Evolutionary conservation across 2,329 filamentous ascomycete genomes (phyloP).

Genomic region (Talaromyces verruculosus): DNA sequence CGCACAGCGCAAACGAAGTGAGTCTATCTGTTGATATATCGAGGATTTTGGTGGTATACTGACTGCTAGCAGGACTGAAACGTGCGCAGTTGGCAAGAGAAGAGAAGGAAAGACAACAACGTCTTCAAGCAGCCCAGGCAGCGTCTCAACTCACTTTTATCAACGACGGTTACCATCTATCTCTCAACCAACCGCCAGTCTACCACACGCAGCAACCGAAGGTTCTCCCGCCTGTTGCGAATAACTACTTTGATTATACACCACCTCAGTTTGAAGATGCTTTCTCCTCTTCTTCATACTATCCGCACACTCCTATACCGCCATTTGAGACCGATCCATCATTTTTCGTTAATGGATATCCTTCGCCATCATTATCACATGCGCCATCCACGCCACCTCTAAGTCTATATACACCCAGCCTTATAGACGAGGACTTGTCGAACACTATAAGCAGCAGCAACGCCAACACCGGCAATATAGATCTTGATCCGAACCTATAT

Average conservation of each 20-base stretch:
- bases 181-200: not conserved
- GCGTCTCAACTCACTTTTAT: constrained; percentile 19
- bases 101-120: constrained; percentile 21
- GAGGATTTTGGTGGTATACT: not conserved
- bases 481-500: constrained; percentile 17
- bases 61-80: constrained; percentile 14
- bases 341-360: constrained; percentile 17
- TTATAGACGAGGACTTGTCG: constrained; percentile 18
- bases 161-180: constrained; percentile 17
- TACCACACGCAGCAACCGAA: constrained; percentile 2
- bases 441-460: constrained; percentile 1
- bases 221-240: not conserved
- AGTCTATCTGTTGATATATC: not conserved
- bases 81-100: constrained; percentile 20
- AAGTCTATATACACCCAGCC: constrained; percentile 19
- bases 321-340: constrained; percentile 12
- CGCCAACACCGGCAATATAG: not conserved
- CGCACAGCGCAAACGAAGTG: constrained; percentile 21
- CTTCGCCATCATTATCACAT: constrained; percentile 20
- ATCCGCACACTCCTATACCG: constrained; percentile 3
- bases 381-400: constrained; percentile 20
- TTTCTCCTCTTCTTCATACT: constrained; percentile 12
- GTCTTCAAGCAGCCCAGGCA: constrained; percentile 21
- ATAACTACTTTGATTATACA: constrained; percentile 11
- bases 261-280: constrained; percentile 12